Base-by-base conservation (phyloP, 1,284 basidiomycete species). In the Puccinia coronata region DNA sequence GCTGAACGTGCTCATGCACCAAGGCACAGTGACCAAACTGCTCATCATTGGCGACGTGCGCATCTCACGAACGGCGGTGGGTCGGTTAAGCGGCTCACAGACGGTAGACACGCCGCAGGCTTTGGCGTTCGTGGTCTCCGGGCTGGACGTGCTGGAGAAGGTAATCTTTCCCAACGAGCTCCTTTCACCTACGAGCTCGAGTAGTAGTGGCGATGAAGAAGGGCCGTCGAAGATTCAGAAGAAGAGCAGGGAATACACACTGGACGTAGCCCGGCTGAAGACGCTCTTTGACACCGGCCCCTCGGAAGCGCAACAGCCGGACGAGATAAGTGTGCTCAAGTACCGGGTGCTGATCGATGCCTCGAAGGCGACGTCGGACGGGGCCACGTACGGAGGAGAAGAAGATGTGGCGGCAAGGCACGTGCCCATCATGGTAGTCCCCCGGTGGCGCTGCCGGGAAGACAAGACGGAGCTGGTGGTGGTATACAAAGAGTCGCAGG, bases 1-100 rank as follows among this genome's bases (percentile, higher is more conserved):
- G 20, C 23, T 80, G 4, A 80, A 80, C 28, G 79, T 80, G 25
- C 51, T 80, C 6, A 80, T 80, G 79, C 28, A 80, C 39, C 49
- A 73, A 65, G 70, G 70, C 8, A 18, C 4, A 8, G 41, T 80
- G 12, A 34, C 20, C 1, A 80, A 73, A n/a, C n/a, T 80, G 1
- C 49, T 80, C 9, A 47, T 80, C 16, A 34, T 73, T 16, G 79
- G 79, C 23, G 70, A 80, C 34, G 55, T 80, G 11, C 11, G 23
- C 5, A 36, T 80, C 31, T 39, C 49, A 18, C 4, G 9, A 47
- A 0, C 1, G 16, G 20, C 70, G 31, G 23, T 78, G 9, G n/a
- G 23, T 36, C n/a, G 39, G 39, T 23, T 55, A 2, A 12, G 31
- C 28, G 31, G 36, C 18, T 6, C 41, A 23, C 2, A 41, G 25